Base-by-base conservation (phyloP, 129 eudicot genomes). In the Sambucus nigra region DNA sequence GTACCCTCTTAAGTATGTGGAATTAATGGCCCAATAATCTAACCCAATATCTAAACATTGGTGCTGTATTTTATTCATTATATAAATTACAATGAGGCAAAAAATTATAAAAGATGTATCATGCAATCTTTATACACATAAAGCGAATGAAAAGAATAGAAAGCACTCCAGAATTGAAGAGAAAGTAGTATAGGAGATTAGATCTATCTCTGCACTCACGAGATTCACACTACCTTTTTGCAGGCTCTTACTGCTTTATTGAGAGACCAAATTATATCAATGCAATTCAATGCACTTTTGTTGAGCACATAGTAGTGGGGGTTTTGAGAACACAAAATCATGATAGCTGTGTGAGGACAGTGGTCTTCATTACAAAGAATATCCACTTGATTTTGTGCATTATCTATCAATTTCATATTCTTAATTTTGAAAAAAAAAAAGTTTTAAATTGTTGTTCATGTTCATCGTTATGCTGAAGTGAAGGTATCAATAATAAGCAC, bases 301-400 rank as follows among this genome's bases (percentile, higher is more conserved):
- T 47, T 19, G 20, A 55, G 63, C 63, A 55, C 63, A 32, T 20
- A 35, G 50, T 21, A 55, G 63, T 55, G 70, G 70, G 42, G 25
- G 41, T 42, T 10, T 27, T 14, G 44, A 31, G 46, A 29, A 16
- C 39, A 29, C 23, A 27, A 12, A 38, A 5, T 11, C 35, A 14
- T 19, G 31, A 21, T 21, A 33, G 32, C 47, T 28, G 60, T 55
- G 52, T n/a, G n/a, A 41, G 18, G 46, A 11, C 60, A 32, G 46
- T 32, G 46, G 47, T 32, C 48, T n/a, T 32, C 38, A 31, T 5
- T 31, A 5, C 38, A 31, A 31, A 31, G 9, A 9, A 31, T 9
- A 31, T 9, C 38, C 38, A 4, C 38, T 31, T 9, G n/a, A n/a
- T n/a, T n/a, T n/a, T n/a, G n/a, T n/a, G n/a, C n/a, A n/a, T n/a